Percentiles rank a stretch among this genome's conserved stretches.
phyloP scores from a whole-genome alignment of 192 early-diverging fungal genomes.

The Allomyces arbusculus region DNA sequence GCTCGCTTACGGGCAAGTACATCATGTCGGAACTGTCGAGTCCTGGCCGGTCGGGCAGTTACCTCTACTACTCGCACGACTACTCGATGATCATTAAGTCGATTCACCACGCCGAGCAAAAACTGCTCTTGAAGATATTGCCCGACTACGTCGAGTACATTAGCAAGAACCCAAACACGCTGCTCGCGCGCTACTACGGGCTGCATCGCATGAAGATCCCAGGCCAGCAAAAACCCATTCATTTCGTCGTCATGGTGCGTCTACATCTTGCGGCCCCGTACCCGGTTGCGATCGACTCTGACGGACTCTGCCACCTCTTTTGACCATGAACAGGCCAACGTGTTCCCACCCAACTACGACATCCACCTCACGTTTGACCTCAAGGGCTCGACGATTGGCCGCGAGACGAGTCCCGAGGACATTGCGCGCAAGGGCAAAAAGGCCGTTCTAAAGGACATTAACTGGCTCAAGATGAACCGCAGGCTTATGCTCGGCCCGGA shows the following conservation, averaged over 20 bases:
- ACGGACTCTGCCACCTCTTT: not conserved
- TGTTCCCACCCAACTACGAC: constrained; percentile 91
- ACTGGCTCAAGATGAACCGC: constrained; percentile 62
- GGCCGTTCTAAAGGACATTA: constrained; percentile 87
- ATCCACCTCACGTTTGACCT: constrained; percentile 92
- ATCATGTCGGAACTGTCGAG: constrained; percentile 74
- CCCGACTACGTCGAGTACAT: constrained; percentile 82
- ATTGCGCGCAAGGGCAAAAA: constrained; percentile 48
- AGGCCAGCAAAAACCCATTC: constrained; percentile 64
- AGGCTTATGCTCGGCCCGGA: constrained; percentile 61
- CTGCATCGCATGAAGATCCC: constrained; percentile 90
- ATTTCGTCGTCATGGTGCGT: constrained; percentile 86
- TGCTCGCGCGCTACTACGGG: constrained; percentile 85
- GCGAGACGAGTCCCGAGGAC: constrained; percentile 56
- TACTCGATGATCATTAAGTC: constrained; percentile 99
- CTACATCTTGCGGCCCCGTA: not conserved
- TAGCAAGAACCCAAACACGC: constrained; percentile 68
- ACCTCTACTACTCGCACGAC: constrained; percentile 97
- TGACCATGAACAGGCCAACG: constrained; percentile 36
- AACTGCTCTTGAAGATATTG: constrained; percentile 73
- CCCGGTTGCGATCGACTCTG: not conserved
- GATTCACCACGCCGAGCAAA: constrained; percentile 83
- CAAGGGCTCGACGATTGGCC: constrained; percentile 85
- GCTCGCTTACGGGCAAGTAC: constrained; percentile 87
- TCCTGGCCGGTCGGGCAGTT: constrained; percentile 86